Evolutionary conservation across 805 yeast species (phyloP).

Genomic region (Metschnikowia lochheadii): DNA sequence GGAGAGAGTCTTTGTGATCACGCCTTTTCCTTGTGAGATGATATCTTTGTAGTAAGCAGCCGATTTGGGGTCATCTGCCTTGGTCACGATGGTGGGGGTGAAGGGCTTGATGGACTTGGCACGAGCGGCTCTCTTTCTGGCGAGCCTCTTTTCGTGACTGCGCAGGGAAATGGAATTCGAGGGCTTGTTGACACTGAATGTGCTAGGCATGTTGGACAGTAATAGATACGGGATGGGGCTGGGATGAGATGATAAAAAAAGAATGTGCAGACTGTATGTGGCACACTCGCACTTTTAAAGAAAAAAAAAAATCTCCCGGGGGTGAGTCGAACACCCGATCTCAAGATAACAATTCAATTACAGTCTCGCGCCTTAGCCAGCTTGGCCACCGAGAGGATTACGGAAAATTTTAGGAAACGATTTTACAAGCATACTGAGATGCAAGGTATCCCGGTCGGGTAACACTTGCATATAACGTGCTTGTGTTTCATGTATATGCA

Average conservation of each 20-base stretch:
- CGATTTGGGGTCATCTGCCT: slow-evolving; percentile 35
- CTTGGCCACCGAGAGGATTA: slow-evolving; percentile 44
- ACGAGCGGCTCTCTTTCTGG: slow-evolving; percentile 54
- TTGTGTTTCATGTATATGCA: too few species aligned
- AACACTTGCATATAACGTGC: too few species aligned
- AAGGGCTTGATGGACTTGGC: slow-evolving; percentile 38
- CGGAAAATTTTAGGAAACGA: too few species aligned
- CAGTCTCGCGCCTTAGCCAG: slow-evolving; percentile 51
- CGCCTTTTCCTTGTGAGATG: slow-evolving; percentile 21
- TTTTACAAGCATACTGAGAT: too few species aligned
- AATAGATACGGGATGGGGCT: neutral
- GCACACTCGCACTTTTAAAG: neutral
- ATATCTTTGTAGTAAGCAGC: slow-evolving; percentile 43
- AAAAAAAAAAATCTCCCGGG: slow-evolving; percentile 38
- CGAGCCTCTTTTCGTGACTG: slow-evolving; percentile 47
- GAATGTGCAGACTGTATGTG: neutral
- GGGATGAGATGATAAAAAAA: slow-evolving; percentile 10
- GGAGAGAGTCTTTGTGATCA: slow-evolving; percentile 62
- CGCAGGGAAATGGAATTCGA: slow-evolving; percentile 49
- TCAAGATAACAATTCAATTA: slow-evolving; percentile 40
- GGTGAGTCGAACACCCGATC: slow-evolving; percentile 50
- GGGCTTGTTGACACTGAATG: slow-evolving; percentile 79
- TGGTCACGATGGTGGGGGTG: slow-evolving; percentile 39
- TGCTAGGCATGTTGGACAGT: slow-evolving; percentile 62
- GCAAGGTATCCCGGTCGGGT: too few species aligned